Evolutionary conservation across 2,329 filamentous ascomycete genomes (phyloP), one percentile per base, ranked within the genome.

Genomic region (Penicillium sclerotigenum): DNA sequence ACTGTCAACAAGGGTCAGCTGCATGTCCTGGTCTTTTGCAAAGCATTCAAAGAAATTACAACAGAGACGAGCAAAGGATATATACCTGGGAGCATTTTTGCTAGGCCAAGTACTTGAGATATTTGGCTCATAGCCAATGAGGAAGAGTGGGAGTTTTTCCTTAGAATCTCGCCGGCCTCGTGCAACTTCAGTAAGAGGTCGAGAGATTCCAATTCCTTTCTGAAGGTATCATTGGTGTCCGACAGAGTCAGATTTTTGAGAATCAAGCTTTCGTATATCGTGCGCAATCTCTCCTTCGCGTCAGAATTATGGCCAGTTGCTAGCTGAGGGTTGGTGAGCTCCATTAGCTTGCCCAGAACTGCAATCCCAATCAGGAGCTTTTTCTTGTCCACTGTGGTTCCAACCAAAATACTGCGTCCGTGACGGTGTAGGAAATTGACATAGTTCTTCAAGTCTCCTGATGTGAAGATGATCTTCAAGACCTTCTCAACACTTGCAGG

Each of bases 1-100:
- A 60, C 56, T 60, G n/a, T 18, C 16, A 31, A 31, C 5, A 33
- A 29, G 6, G 11, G 24, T 52, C 5, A 50, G 31, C 1, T 31
- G 24, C 24, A 16, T 14, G 33, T 4, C 14, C 31, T 31, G 14
- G 20, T 28, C 4, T 14, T 45, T 18, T 16, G 26, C 5, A 24
- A 20, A 43, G 5, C 13, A 41, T 3, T 1, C 24, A 47, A n/a
- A 2, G 24, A 9, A 13, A 11, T 13, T 16, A 41, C 9, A 11
- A 22, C 3, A 54, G 16, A 1, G 2, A 28, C 4, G 4, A 2
- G 6, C 3, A 31, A 8, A 22, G 11, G 2, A 9, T 14, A n/a
- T 34, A 18, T 33, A 58, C 56, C 52, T 40, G 47, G 52, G 4
- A 8, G 11, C 53, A 58, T 52, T 13, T 29, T 41, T 18, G 53